Evolutionary conservation across 179 eudicot species (phyloP), one percentile per base, ranked within the genome.

Genomic region (Camellia oleifera): DNA sequence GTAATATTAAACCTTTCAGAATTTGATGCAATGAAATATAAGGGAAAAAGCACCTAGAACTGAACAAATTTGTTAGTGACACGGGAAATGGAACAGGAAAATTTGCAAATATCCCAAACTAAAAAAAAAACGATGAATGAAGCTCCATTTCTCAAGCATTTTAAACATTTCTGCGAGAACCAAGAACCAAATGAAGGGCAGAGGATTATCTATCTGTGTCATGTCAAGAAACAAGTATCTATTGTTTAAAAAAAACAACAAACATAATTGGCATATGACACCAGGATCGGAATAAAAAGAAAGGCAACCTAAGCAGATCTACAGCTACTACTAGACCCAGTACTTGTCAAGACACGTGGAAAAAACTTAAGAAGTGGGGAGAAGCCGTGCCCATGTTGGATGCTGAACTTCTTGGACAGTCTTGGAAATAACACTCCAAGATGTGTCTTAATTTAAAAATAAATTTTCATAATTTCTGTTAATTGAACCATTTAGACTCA

Each of bases 1-100:
- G 71, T 40, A 70, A 85, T 46, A 70, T 53, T 78, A 69, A 60
- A 7, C 4, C 32, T 45, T 23, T 82, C 66, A 72, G 68, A 77
- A 78, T 18, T 20, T 13, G 57, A 52, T 61, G 62, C 64, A 72
- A 26, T 68, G 20, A 69, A 18, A 65, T 15, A 65, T 15, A 64
- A 81, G 57, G 45, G 45, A 46, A 76, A 13, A 58, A 18, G 32
- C 58, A 71, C n/a, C 46, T 26, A 17, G 65, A 48, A 77, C 77
- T 13, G 68, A 26, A 15, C 45, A 44, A 68, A 66, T 54, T 57
- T 53, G 12, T 72, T 65, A 63, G 64, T 12, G 40, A 60, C 20
- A 11, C 50, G 0, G 13, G n/a, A 67, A 4, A 18, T 74, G 57
- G 65, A 54, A 74, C 15, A 70, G 14, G 32, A 70, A 70, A 69